Evolutionary conservation across 1,284 basidiomycete species (phyloP).

Genomic region (Austropuccinia psidii): DNA sequence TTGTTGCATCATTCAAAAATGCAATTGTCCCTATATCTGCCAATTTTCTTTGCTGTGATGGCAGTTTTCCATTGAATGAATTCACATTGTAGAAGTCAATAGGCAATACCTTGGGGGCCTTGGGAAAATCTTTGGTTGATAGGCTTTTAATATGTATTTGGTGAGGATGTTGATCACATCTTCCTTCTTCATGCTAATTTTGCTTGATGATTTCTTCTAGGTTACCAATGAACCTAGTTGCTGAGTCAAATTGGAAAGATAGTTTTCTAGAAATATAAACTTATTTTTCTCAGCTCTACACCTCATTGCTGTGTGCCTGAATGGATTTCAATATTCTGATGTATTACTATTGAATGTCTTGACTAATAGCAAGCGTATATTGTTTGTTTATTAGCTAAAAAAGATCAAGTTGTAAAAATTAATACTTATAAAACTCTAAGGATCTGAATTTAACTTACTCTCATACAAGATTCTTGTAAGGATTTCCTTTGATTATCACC

Average conservation of each 20-base stretch:
- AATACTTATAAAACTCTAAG: too few species aligned
- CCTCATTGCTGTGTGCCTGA: conserved; percentile 4
- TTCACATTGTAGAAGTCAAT: conserved; percentile 7
- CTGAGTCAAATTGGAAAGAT: background rate
- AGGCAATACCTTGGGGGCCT: conserved; percentile 6
- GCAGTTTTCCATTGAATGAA: background rate
- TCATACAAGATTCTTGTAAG: too few species aligned
- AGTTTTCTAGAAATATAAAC: background rate
- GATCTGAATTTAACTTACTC: too few species aligned
- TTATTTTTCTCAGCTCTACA: background rate
- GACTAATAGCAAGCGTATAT: background rate
- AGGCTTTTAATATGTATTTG: background rate
- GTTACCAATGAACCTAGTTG: background rate
- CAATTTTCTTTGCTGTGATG: background rate
- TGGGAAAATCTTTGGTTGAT: background rate
- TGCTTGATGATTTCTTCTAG: background rate
- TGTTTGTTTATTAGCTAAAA: too few species aligned
- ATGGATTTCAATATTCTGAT: background rate
- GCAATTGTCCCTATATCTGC: background rate
- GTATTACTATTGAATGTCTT: background rate
- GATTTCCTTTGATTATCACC: too few species aligned
- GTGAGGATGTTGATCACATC: background rate
- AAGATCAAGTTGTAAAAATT: too few species aligned
- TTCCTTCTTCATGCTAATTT: background rate
- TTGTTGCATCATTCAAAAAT: background rate